Evolutionary conservation across 768 basidiomycete species (phyloP), one percentile per base, ranked within the genome.

Genomic region (Tricholoma hemisulphureum): DNA sequence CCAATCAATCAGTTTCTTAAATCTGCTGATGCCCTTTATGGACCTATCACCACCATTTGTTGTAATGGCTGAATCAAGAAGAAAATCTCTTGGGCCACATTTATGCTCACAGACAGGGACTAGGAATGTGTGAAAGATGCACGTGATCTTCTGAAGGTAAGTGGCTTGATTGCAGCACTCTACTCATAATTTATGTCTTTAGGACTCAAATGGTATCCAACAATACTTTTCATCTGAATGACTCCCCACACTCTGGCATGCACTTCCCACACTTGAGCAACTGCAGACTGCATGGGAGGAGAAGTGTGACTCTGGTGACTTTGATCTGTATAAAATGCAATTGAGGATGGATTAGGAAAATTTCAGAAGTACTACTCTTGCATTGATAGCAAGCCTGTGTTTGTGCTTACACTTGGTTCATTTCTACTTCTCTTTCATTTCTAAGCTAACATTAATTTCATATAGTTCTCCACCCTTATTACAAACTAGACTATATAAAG

Each of bases 381-480:
- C 7, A 45, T 60, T 28, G 53, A 63, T 46, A 28, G 55, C 16
- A 63, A 63, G 28, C 59, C 62, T 8, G 29, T 28, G n/a, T 63
- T 50, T 52, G 48, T 63, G 31, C 53, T 63, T 3, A 24, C 59
- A 26, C 53, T 60, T n/a, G 46, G 62, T 63, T 34, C n/a, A 56
- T 60, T 24, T 52, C 29, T n/a, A n/a, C 21, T 20, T 31, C 39
- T 52, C 41, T 34, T 58, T 34, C 16, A 28, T 48, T 32, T 31
- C 10, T 23, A 9, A 7, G 32, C 41, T n/a, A n/a, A 41, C 20
- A 23, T 34, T 13, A n/a, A 18, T 29, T 46, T 29, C 26, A n/a
- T 43, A 35, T 52, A 70, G 69, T 65, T 10, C 57, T 71, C 9
- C 70, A 74, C 46, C 73, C 64, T 0, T 74, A 71, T 41, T 73